Conservation (phyloP, 306 rosid genomes). For the Cyamopsis tetragonoloba region DNA sequence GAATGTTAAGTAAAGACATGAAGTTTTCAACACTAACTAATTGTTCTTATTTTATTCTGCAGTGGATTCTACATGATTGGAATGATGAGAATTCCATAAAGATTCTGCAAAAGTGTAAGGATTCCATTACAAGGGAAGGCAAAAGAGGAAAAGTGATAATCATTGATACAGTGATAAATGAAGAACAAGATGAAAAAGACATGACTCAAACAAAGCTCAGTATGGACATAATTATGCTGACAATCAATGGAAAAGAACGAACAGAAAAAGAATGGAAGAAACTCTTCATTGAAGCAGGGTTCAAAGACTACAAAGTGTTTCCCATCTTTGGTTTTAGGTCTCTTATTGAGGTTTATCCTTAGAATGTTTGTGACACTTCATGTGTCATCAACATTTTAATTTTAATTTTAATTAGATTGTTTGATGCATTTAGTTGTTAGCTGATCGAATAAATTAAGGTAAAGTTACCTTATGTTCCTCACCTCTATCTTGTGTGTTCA, state of each 20-base stretch:
- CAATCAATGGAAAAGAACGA: slow-evolving; percentile 21
- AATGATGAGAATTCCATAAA: slow-evolving; percentile 30
- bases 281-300: slow-evolving; percentile 40
- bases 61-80: slow-evolving; percentile 25
- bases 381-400: too few relatives aligned
- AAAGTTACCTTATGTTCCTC: not conserved
- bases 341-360: slow-evolving; percentile 41
- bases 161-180: slow-evolving; percentile 34
- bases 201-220: slow-evolving; percentile 22
- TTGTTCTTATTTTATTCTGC: not conserved
- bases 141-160: slow-evolving; percentile 29
- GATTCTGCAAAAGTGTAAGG: slow-evolving; percentile 29
- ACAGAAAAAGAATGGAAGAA: slow-evolving; percentile 36
- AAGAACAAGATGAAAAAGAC: slow-evolving; percentile 5
- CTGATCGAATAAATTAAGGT: too few relatives aligned
- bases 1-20: too few relatives aligned
- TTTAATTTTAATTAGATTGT: too few relatives aligned
- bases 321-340: slow-evolving; percentile 36
- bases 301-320: slow-evolving; percentile 24
- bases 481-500: not conserved
- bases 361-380: too few relatives aligned
- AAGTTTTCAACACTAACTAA: too few relatives aligned
- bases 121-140: slow-evolving; percentile 16
- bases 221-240: slow-evolving; percentile 33
- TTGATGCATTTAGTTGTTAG: not conserved